These are phyloP conservation scores for Eleusine indica DNA, from an alignment of 176 grass and related monocot species.

Conservation along the genomic window DNA sequence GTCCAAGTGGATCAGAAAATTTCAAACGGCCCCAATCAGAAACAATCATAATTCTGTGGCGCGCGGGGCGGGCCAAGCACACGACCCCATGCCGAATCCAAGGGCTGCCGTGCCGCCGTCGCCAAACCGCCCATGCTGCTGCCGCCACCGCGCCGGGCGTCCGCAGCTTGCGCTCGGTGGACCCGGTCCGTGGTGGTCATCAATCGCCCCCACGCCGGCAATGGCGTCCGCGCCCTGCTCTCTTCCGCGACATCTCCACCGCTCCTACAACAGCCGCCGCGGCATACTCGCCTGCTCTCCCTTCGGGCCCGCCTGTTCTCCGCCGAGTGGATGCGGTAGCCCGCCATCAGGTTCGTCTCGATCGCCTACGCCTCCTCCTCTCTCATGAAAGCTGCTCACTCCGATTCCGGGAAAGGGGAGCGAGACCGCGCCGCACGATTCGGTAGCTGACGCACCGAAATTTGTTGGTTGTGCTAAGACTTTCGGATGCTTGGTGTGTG, in stretches of 20 bases:
- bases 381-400: no score
- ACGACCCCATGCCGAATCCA: not conserved
- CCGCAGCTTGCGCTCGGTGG: not conserved
- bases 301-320: slow-evolving; percentile 8
- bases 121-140: not conserved
- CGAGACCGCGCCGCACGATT: no score
- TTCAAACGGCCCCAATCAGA: no score
- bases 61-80: not conserved
- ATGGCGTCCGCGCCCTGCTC: slow-evolving; percentile 37
- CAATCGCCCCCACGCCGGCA: slow-evolving; percentile 23
- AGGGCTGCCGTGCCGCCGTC: not conserved
- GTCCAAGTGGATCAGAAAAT: no score
- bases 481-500: no score
- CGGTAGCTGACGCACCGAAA: no score
- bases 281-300: not conserved
- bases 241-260: not conserved
- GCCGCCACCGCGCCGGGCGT: slow-evolving; percentile 5
- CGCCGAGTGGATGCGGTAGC: not conserved
- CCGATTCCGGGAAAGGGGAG: no score
- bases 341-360: not conserved
- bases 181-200: not conserved
- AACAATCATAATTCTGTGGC: no score
- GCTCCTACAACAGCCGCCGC: not conserved
- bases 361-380: not conserved
- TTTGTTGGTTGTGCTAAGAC: no score